Base-by-base conservation (phyloP, 2,329 filamentous ascomycete genomes). In the Beauveria sp. region DNA sequence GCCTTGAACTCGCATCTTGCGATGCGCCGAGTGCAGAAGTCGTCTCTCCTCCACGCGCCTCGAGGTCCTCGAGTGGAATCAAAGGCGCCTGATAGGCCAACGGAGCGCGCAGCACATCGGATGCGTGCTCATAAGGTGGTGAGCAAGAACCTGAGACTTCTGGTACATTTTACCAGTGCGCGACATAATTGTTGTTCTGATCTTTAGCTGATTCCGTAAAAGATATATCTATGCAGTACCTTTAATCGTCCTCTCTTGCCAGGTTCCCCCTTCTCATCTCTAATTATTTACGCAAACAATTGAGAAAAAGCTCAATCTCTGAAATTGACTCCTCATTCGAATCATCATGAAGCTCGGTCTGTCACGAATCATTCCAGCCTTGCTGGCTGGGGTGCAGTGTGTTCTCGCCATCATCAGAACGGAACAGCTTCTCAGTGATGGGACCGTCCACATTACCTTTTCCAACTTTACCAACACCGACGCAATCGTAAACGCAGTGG, bases 391-490 rank as follows among this genome's bases (percentile, higher is more conserved):
- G 1, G 38, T 24, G 8, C 22, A 26, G 3, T 43, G 38, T 14
- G 52, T 43, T 12, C 3, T 55, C 9, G 52, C 22, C 5, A 5
- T 55, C 14, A 26, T 14, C 22, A 22, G 38, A 26, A 43, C 38
- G 6, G 52, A 55, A 28, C 16, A 55, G 22, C 22, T 55, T 9
- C 22, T 43, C 16, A n/a, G 38, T 20, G 52, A 55, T n/a, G 52
- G 52, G 7, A 20, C n/a, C 24, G 38, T 55, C 38, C 38, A 55
- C 22, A 24, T 55, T 12, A 55, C 24, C 14, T 55, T 43, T 8
- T 43, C 52, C 12, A 43, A 55, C 52, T 28, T 55, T 6, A 55
- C 52, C 52, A 10, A 26, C 38, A n/a, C 38, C 22, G 24, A 28
- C 22, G 3, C 28, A 24, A 16, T 38, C 9, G 3, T 18, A n/a